A percentile compares a stretch with the other conserved stretches of the same genome.
Conservation (phyloP, 306 rosid species). For the Phaseolus lunatus region DNA sequence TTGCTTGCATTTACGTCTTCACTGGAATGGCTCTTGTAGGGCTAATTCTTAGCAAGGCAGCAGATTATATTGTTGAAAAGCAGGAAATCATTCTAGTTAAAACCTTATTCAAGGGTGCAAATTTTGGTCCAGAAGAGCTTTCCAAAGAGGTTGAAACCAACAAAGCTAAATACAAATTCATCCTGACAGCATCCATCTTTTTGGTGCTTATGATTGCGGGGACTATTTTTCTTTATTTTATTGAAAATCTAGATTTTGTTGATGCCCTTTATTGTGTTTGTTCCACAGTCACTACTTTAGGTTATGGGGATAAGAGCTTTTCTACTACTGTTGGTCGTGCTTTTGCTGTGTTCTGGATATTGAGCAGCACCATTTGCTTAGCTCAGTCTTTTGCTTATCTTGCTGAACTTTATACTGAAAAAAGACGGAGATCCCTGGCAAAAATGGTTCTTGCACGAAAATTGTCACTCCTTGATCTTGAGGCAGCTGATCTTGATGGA, state of each 20-base stretch:
- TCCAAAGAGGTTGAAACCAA: constrained; percentile 55
- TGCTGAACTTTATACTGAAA: constrained; percentile 71
- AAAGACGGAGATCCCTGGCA: constrained; percentile 63
- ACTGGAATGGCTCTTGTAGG: constrained; percentile 75
- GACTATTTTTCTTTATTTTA: constrained; percentile 54
- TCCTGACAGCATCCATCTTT: constrained; percentile 50
- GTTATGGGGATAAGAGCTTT: constrained; percentile 89
- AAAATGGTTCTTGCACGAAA: constrained; percentile 66
- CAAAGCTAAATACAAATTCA: constrained; percentile 67
- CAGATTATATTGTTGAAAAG: constrained; percentile 80
- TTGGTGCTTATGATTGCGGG: constrained; percentile 60
- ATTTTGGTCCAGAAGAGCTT: constrained; percentile 49
- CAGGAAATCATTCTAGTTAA: constrained; percentile 67
- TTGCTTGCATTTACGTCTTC: constrained; percentile 81
- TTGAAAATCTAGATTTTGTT: constrained; percentile 62
- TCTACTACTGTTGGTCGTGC: constrained; percentile 63
- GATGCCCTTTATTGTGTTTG: constrained; percentile 87
- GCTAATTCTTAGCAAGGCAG: constrained; percentile 74
- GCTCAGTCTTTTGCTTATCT: constrained; percentile 80
- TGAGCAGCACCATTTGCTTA: constrained; percentile 80
- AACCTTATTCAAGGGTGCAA: constrained; percentile 54
- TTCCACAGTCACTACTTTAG: constrained; percentile 84
- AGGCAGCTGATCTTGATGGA: constrained; percentile 85
- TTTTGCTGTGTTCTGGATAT: constrained; percentile 85
- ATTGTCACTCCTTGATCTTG: constrained; percentile 68